Conservation (phyloP, 2,329 filamentous ascomycete species). For the Fusarium chuoi region DNA sequence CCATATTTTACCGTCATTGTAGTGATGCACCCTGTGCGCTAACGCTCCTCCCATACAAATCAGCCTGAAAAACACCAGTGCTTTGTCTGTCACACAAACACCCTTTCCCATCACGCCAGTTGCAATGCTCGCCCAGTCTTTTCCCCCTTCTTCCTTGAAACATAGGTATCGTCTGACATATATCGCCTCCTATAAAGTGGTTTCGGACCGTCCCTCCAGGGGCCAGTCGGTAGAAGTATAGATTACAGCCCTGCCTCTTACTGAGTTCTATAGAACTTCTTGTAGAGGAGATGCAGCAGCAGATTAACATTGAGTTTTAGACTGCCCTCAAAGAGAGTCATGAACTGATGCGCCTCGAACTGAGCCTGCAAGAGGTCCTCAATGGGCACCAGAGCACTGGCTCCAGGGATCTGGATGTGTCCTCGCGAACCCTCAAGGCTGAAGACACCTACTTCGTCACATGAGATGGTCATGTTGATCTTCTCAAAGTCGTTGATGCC, state of each 20-base stretch:
- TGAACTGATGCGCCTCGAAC: constrained; percentile 96
- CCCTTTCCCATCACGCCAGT: constrained; percentile 39
- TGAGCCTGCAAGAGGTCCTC: constrained; percentile 96
- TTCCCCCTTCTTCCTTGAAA: constrained; percentile 23
- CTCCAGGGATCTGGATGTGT: constrained; percentile 95
- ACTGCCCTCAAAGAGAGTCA: constrained; percentile 89
- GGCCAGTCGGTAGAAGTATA: constrained; percentile 16
- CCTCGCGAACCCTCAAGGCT: constrained; percentile 90
- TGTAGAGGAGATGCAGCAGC: constrained; percentile 95
- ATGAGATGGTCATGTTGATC: constrained; percentile 93
- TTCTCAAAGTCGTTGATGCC: constrained; percentile 84
- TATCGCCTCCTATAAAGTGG: constrained; percentile 17
- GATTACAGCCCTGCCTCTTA: constrained; percentile 47
- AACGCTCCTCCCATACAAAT: constrained; percentile 34
- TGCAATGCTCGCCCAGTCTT: constrained; percentile 40
- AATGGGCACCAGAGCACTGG: constrained; percentile 86
- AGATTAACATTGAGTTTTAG: constrained; percentile 95
- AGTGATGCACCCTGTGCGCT: constrained; percentile 32
- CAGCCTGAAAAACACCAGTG: constrained; percentile 41
- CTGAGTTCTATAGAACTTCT: constrained; percentile 92
- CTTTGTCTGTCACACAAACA: constrained; percentile 30
- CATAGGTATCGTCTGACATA: constrained; percentile 26
- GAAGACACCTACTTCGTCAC: constrained; percentile 94
- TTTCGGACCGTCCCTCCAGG: constrained; percentile 29
- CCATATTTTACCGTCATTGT: constrained; percentile 36